These are phyloP conservation scores for Verticillium alfalfae DNA, from an alignment of 2,329 filamentous ascomycete species.

Conservation along the genomic window DNA sequence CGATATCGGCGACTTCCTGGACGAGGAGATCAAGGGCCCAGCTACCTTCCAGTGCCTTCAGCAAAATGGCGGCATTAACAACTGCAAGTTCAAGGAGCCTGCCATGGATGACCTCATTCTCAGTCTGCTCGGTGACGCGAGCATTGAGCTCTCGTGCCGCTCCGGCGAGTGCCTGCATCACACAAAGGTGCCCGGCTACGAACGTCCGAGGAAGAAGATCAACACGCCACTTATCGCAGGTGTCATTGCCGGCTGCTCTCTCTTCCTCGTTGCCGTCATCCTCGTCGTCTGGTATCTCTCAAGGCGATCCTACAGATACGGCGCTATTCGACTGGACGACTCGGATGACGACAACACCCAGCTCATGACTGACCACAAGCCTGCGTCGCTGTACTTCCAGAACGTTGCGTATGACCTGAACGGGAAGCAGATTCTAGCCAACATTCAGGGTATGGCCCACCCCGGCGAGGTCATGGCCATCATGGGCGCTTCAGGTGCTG, in stretches of 20 bases:
- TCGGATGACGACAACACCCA: conserved; percentile 83
- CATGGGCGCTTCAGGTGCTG: conserved; percentile 96
- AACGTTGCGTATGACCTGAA: conserved; percentile 84
- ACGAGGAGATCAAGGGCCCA: conserved; percentile 77
- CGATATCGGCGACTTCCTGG: conserved; percentile 85
- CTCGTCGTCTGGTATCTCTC: conserved; percentile 83
- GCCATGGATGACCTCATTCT: conserved; percentile 88
- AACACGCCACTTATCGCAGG: conserved; percentile 95
- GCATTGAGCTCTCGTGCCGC: conserved; percentile 75
- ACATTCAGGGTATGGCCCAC: conserved; percentile 79
- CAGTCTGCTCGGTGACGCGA: conserved; percentile 83
- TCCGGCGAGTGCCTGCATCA: conserved; percentile 90
- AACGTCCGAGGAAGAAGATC: conserved; percentile 84
- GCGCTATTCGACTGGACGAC: conserved; percentile 78
- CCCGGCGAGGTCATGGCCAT: conserved; percentile 96
- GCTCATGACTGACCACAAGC: conserved; percentile 85
- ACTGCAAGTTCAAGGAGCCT: conserved; percentile 83
- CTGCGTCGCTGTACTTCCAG: conserved; percentile 81
- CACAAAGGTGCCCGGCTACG: conserved; percentile 88
- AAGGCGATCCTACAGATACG: conserved; percentile 63
- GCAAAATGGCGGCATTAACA: conserved; percentile 54
- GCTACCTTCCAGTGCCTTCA: conserved; percentile 74
- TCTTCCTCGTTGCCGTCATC: conserved; percentile 86
- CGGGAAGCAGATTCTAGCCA: conserved; percentile 76
- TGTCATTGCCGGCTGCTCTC: conserved; percentile 77